Percentiles rank a stretch among this genome's conserved stretches.
Evolutionary conservation across 2,329 filamentous ascomycete species (phyloP).

Genomic region (Scedosporium boydii): DNA sequence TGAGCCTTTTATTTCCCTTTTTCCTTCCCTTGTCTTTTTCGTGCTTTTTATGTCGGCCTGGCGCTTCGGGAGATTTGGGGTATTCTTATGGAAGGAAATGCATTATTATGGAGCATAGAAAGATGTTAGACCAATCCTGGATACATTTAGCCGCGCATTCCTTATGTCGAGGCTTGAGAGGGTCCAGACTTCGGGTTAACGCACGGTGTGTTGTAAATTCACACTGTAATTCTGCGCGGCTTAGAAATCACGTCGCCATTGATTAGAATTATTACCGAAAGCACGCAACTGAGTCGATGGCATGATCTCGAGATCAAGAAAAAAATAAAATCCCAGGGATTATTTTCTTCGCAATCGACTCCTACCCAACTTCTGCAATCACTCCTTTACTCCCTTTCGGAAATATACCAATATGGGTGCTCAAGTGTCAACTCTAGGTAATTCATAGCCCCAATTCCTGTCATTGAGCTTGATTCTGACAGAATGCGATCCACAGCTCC

Average conservation of each 20-base stretch:
- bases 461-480: not conserved
- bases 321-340: not conserved
- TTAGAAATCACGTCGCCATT: not conserved
- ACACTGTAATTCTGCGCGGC: not conserved
- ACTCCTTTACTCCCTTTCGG: not conserved
- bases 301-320: not conserved
- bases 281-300: not conserved
- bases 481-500: conserved; percentile 1
- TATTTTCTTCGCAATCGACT: not conserved
- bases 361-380: not conserved
- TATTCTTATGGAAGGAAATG: not conserved
- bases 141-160: not conserved
- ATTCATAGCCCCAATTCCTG: not conserved
- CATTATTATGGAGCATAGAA: not conserved
- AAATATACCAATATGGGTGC: not conserved
- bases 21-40: conserved; percentile 4
- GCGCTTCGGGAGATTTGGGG: not conserved
- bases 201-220: not conserved
- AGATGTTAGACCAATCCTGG: not conserved
- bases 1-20: not conserved
- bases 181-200: too few species aligned
- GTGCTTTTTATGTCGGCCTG: not conserved
- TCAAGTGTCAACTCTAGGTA: conserved; percentile 1
- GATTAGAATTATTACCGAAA: not conserved
- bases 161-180: too few species aligned